Evolutionary conservation across 2,329 filamentous ascomycete species (phyloP).

Genomic region (Trichoderma breve): DNA sequence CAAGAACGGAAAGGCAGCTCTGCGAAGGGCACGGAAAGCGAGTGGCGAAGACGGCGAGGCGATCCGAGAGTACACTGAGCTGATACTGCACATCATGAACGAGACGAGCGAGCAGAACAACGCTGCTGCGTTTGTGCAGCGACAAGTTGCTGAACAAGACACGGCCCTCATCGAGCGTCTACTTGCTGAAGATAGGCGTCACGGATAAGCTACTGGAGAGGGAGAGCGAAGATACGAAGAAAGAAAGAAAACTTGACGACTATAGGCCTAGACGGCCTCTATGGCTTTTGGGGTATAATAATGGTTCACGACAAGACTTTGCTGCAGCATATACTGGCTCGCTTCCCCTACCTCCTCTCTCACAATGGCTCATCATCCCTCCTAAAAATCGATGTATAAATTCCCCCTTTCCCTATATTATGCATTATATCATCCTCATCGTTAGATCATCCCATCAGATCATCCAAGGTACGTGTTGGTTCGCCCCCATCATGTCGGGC

Average conservation of each 20-base stretch:
- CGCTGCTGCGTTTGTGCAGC: conserved; percentile 40
- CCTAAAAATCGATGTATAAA: neutral
- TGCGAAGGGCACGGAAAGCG: conserved; percentile 50
- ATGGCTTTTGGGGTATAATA: conserved; percentile 15
- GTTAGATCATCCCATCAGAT: neutral
- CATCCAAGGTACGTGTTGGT: conserved; percentile 2
- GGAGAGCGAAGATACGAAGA: neutral
- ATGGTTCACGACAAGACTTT: neutral
- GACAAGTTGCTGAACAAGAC: conserved; percentile 48
- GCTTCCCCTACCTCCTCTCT: neutral
- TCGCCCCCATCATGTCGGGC: neutral
- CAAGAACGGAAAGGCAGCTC: conserved; percentile 52
- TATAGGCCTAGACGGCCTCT: neutral
- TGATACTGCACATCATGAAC: conserved; percentile 51
- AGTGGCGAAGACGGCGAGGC: conserved; percentile 57
- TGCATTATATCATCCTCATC: conserved; percentile 12
- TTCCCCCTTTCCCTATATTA: neutral
- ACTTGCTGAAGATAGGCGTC: conserved; percentile 45
- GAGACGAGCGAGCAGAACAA: conserved; percentile 30
- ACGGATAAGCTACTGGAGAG: conserved; percentile 17
- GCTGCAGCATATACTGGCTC: neutral
- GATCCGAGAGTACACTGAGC: conserved; percentile 58
- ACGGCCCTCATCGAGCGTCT: conserved; percentile 49
- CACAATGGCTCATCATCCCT: neutral
- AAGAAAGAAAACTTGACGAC: neutral